A percentile compares a stretch with the other conserved stretches of the same genome.
Evolutionary conservation across 345 rosid genomes (phyloP).

Genomic region (Arabis hirsuta): DNA sequence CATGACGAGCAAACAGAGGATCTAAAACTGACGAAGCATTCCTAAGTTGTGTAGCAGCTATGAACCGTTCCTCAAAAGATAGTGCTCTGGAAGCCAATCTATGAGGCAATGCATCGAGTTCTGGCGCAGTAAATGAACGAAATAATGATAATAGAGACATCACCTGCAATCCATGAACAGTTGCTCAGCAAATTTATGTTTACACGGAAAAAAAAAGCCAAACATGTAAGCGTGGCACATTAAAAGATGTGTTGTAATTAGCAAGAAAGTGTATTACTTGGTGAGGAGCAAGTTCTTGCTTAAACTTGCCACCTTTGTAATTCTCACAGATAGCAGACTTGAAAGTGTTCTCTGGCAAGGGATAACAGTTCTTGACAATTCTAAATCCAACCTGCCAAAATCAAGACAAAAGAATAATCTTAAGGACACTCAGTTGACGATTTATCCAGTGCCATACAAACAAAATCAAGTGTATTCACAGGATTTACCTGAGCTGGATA

Average conservation of each 20-base stretch:
- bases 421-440: background rate
- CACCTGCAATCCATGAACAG: slow-evolving; percentile 47
- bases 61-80: slow-evolving; percentile 43
- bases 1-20: slow-evolving; percentile 41
- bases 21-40: slow-evolving; percentile 40
- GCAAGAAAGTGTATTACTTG: slow-evolving; percentile 45
- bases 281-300: slow-evolving; percentile 51
- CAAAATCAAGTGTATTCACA: background rate
- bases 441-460: background rate
- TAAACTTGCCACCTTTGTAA: slow-evolving; percentile 52
- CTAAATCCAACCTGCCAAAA: slow-evolving; percentile 55
- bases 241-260: slow-evolving; percentile 11
- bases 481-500: slow-evolving; percentile 58
- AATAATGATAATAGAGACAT: slow-evolving; percentile 47
- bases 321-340: slow-evolving; percentile 51
- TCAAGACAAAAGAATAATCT: background rate
- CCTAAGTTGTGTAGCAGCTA: slow-evolving; percentile 43
- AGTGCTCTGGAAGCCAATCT: slow-evolving; percentile 32
- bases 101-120: slow-evolving; percentile 36
- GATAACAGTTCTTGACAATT: slow-evolving; percentile 53
- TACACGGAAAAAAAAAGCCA: background rate
- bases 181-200: background rate
- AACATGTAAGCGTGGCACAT: slow-evolving; percentile 12
- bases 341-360: slow-evolving; percentile 53
- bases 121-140: slow-evolving; percentile 46